A percentile compares a stretch with the other conserved stretches of the same genome.
These are phyloP conservation scores for Leptographium flavum DNA, from an alignment of 2,329 filamentous ascomycete species.

Conservation along the genomic window DNA sequence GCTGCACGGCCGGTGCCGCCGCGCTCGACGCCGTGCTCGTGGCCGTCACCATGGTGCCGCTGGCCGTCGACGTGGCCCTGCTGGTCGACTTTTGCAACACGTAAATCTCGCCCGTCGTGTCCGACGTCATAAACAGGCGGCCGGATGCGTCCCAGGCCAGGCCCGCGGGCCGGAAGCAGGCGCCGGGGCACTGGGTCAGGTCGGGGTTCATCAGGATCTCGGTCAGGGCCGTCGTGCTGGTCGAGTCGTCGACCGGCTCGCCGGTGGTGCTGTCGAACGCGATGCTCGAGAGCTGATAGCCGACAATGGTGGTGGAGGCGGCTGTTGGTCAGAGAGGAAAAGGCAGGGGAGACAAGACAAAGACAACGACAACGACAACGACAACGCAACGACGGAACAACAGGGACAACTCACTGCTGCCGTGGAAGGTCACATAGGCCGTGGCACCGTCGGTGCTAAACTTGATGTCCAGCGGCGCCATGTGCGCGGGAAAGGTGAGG, in stretches of 20 bases:
- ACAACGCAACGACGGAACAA: conserved; percentile 1
- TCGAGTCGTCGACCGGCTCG: conserved; percentile 21
- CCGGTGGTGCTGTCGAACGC: conserved; percentile 28
- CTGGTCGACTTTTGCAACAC: conserved; percentile 24
- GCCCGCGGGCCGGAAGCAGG: conserved; percentile 50
- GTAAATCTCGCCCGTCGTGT: conserved; percentile 52
- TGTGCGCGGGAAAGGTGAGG: conserved; percentile 49
- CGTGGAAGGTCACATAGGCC: conserved; percentile 58
- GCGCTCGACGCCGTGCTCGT: background rate
- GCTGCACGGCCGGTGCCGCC: background rate
- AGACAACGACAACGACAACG: background rate
- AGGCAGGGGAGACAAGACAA: background rate
- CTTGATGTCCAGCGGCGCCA: conserved; percentile 56
- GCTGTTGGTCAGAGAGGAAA: conserved; percentile 15
- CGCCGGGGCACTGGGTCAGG: conserved; percentile 33
- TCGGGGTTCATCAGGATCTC: conserved; percentile 43
- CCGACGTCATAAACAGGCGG: conserved; percentile 47
- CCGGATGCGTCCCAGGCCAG: conserved; percentile 35
- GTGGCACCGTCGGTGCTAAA: conserved; percentile 43
- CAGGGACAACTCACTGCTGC: conserved; percentile 38
- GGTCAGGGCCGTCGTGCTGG: conserved; percentile 29
- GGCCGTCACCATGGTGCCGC: conserved; percentile 12
- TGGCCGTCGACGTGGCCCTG: conserved; percentile 2
- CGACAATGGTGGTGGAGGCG: conserved; percentile 26
- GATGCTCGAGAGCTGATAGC: conserved; percentile 30